Percentiles rank a stretch among this genome's conserved stretches.
Conservation (phyloP, 1,284 basidiomycete genomes). For the Filobasidium uniguttulatum region DNA sequence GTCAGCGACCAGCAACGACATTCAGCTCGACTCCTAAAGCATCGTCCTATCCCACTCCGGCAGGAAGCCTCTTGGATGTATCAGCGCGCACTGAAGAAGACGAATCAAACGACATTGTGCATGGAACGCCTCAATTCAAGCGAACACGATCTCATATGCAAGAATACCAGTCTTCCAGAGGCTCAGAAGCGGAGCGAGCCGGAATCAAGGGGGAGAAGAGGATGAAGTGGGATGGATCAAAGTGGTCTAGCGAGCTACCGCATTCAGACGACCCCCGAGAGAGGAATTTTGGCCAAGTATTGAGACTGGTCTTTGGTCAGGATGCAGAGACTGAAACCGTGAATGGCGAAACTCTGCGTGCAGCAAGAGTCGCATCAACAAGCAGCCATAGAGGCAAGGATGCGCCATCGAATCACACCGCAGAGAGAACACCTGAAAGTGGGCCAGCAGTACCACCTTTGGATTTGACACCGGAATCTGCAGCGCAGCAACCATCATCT, state of each 20-base stretch:
- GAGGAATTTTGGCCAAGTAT: conserved; percentile 16
- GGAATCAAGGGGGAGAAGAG: conserved; percentile 7
- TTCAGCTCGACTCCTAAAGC: conserved; percentile 13
- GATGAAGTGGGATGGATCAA: not conserved
- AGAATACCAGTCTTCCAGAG: not conserved
- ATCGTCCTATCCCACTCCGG: conserved; percentile 13
- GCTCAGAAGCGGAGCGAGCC: not conserved
- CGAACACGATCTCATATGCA: conserved; percentile 9
- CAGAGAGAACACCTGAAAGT: too few relatives aligned
- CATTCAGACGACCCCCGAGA: not conserved
- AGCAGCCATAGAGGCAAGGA: too few relatives aligned
- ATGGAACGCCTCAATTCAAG: not conserved
- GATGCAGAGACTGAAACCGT: conserved; percentile 6
- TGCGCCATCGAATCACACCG: too few relatives aligned
- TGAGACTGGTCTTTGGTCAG: conserved; percentile 11
- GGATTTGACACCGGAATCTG: too few relatives aligned
- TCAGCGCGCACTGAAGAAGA: conserved; percentile 1
- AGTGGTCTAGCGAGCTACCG: not conserved
- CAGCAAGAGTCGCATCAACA: too few relatives aligned
- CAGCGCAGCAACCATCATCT: too few relatives aligned
- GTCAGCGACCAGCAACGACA: not conserved
- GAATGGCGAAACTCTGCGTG: too few relatives aligned
- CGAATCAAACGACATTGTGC: not conserved
- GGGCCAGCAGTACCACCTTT: too few relatives aligned
- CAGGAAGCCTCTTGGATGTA: conserved; percentile 2